Percentiles rank a stretch among this genome's conserved stretches.
Conservation (phyloP, 208 protist genomes). For the Wallacemonas sp. region DNA sequence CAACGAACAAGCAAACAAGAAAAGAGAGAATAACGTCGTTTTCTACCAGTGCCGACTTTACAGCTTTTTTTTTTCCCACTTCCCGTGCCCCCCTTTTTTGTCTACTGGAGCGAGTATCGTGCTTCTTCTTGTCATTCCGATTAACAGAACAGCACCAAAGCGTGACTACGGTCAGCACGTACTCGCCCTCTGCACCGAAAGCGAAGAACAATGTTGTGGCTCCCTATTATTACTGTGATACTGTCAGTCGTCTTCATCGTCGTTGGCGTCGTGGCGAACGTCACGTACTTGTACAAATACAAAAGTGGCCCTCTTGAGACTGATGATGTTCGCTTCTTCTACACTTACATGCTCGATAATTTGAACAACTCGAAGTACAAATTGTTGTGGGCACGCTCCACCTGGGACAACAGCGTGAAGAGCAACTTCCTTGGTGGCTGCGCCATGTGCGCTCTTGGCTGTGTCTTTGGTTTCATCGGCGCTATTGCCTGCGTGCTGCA, state of each 20-base stretch:
- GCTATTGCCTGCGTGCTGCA: background rate
- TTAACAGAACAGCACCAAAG: too few relatives aligned
- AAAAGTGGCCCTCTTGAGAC: too few relatives aligned
- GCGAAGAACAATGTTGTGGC: background rate
- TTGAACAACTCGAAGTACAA: background rate
- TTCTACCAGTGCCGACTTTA: background rate
- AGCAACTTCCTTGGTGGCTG: constrained; percentile 6
- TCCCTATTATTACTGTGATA: background rate
- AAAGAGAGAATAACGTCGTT: background rate
- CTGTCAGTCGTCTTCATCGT: background rate
- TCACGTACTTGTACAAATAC: background rate
- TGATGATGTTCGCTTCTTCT: too few relatives aligned
- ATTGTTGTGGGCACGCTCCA: background rate
- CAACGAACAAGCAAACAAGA: background rate
- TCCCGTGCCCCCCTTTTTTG: too few relatives aligned
- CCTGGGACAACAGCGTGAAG: background rate
- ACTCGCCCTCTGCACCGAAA: background rate
- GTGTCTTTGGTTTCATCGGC: background rate
- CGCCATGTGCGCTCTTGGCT: constrained; percentile 3
- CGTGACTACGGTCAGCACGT: background rate
- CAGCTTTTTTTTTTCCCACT: background rate
- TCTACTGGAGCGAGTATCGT: too few relatives aligned
- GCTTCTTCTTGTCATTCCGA: too few relatives aligned
- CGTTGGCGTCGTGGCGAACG: constrained; percentile 2
- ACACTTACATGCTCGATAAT: background rate